A percentile compares a stretch with the other conserved stretches of the same genome.
Conservation (phyloP, 495 filamentous ascomycete genomes). For the Immersiella caudata region DNA sequence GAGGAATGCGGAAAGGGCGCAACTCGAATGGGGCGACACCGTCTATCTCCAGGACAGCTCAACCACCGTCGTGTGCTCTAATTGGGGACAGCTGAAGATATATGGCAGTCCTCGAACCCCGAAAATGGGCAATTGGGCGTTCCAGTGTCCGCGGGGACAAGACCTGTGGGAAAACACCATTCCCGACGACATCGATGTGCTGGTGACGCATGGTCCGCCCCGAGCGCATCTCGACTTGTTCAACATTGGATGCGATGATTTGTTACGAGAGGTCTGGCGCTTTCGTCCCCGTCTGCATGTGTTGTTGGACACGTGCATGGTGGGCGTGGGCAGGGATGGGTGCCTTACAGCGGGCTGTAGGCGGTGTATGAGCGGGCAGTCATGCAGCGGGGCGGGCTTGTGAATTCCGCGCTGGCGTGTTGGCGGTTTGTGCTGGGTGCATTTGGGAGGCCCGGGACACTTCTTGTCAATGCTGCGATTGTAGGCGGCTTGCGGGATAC, state of each 20-base stretch:
- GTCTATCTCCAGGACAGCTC: conserved; percentile 49
- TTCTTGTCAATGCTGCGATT: conserved; percentile 14
- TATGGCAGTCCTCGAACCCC: conserved; percentile 10
- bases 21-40: conserved; percentile 50
- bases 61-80: conserved; percentile 25
- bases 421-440: background rate
- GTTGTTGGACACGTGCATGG: conserved; percentile 10
- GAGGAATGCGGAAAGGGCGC: background rate
- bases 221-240: conserved; percentile 5
- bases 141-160: conserved; percentile 2
- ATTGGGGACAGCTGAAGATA: conserved; percentile 5
- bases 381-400: background rate
- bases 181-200: background rate
- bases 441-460: background rate
- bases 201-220: conserved; percentile 12
- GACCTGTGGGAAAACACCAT: background rate
- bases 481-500: background rate
- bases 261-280: conserved; percentile 2
- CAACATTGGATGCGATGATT: background rate
- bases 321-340: background rate
- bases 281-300: conserved; percentile 4
- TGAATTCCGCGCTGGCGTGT: background rate
- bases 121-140: conserved; percentile 1
- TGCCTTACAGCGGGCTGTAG: background rate
- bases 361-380: background rate